Conservation (phyloP, 1,139 yeast genomes). For the Sporopachydermia cereana region DNA sequence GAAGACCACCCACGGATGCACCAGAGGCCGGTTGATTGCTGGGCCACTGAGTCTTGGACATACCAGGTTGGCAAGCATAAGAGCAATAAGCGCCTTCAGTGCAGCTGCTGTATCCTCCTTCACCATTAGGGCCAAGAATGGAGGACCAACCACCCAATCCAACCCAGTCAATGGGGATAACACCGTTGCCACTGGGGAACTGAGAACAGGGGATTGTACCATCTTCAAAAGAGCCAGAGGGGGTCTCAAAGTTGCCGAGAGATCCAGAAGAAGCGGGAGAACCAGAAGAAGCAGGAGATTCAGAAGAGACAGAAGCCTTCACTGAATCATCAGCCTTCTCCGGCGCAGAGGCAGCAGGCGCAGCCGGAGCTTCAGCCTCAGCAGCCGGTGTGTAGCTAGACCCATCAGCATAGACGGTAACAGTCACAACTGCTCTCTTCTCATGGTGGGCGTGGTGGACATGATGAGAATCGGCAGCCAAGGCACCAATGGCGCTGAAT, state of each 20-base stretch:
- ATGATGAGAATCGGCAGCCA: slow-evolving; percentile 1
- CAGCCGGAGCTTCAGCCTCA: slow-evolving; percentile 16
- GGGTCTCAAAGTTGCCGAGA: slow-evolving; percentile 38
- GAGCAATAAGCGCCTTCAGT: slow-evolving; percentile 71
- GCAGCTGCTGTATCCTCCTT: slow-evolving; percentile 35
- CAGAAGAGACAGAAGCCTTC: slow-evolving; percentile 18
- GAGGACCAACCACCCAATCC: slow-evolving; percentile 70
- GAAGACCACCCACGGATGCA: slow-evolving; percentile 70
- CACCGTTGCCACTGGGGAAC: slow-evolving; percentile 68
- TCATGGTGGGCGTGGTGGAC: slow-evolving; percentile 4
- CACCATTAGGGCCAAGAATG: slow-evolving; percentile 52
- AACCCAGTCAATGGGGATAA: slow-evolving; percentile 44
- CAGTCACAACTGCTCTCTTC: not conserved
- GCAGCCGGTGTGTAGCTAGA: slow-evolving; percentile 15
- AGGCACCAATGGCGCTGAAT: not conserved
- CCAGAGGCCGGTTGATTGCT: slow-evolving; percentile 58
- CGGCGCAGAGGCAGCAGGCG: slow-evolving; percentile 19
- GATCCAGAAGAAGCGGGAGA: slow-evolving; percentile 40
- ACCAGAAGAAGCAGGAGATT: slow-evolving; percentile 27
- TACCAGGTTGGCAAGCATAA: slow-evolving; percentile 81
- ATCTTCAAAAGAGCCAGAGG: slow-evolving; percentile 45
- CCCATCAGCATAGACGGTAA: slow-evolving; percentile 12
- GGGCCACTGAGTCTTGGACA: slow-evolving; percentile 89
- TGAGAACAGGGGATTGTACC: slow-evolving; percentile 50
- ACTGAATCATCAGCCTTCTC: slow-evolving; percentile 17